phyloP scores from a whole-genome alignment of 208 protist species.

The Porcisia hertigi region DNA sequence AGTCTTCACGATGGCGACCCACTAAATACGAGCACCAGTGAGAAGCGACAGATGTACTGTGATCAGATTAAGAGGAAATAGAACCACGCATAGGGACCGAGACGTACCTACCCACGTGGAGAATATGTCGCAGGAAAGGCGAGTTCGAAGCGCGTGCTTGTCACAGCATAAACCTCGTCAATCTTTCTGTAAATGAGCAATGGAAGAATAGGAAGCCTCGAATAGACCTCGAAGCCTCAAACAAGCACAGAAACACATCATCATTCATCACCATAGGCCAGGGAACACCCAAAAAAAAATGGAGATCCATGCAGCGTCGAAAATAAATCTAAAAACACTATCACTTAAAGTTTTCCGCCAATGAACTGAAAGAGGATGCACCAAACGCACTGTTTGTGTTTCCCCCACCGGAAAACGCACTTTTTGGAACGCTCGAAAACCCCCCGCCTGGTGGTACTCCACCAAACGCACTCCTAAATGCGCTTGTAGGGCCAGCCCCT shows the following conservation, averaged over 20 bases:
- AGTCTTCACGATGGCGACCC: not conserved
- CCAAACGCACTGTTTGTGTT: slow-evolving; percentile 27
- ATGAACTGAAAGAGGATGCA: slow-evolving; percentile 28
- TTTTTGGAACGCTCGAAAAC: slow-evolving; percentile 27
- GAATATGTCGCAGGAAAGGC: not conserved
- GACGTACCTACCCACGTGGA: not conserved
- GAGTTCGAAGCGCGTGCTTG: not conserved
- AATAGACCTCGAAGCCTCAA: not conserved
- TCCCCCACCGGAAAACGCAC: slow-evolving; percentile 27
- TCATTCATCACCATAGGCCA: not conserved
- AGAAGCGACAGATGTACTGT: too few species aligned
- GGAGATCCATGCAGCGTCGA: not conserved
- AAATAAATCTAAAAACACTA: not conserved
- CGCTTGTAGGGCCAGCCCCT: slow-evolving; percentile 5
- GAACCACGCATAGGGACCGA: not conserved
- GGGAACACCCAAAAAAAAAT: not conserved
- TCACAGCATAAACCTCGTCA: not conserved
- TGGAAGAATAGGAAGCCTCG: not conserved
- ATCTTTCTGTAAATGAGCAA: not conserved
- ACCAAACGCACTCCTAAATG: slow-evolving; percentile 30
- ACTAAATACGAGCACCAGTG: not conserved
- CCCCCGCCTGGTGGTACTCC: slow-evolving; percentile 13
- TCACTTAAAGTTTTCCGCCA: slow-evolving; percentile 22
- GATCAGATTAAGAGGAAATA: not conserved
- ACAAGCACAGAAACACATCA: not conserved